A percentile compares a stretch with the other conserved stretches of the same genome.
Conservation (phyloP, 2,329 filamentous ascomycete genomes). For the Paracamarosporium sp. region DNA sequence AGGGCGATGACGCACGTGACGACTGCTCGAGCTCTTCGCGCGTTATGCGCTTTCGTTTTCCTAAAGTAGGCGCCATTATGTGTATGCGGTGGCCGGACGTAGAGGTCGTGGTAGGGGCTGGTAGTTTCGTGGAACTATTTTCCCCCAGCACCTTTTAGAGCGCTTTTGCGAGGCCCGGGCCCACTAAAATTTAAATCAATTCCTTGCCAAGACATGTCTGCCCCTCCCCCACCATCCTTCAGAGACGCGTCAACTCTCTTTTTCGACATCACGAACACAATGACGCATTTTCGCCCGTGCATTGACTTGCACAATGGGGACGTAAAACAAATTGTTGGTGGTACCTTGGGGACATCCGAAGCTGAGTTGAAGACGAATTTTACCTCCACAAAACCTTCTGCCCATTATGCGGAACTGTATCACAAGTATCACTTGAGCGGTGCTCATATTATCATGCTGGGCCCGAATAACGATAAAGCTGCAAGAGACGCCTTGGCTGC, state of each 20-base stretch:
- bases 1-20: slow-evolving; percentile 36
- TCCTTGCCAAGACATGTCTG: slow-evolving; percentile 9
- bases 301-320: slow-evolving; percentile 97
- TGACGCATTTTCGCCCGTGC: slow-evolving; percentile 95
- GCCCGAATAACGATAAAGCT: slow-evolving; percentile 82
- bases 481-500: slow-evolving; percentile 76
- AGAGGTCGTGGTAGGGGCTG: no score
- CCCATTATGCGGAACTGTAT: slow-evolving; percentile 84
- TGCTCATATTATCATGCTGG: slow-evolving; percentile 96
- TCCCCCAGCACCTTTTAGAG: no score
- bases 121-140: no score
- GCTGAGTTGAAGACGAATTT: slow-evolving; percentile 82
- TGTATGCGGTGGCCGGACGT: background rate
- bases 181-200: slow-evolving; percentile 20
- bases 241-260: slow-evolving; percentile 1
- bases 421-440: slow-evolving; percentile 74
- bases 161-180: background rate
- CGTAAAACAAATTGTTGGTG: slow-evolving; percentile 98
- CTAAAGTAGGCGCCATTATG: slow-evolving; percentile 50
- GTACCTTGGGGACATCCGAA: slow-evolving; percentile 67
- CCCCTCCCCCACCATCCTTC: slow-evolving; percentile 23
- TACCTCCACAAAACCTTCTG: slow-evolving; percentile 82
- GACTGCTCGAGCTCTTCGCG: slow-evolving; percentile 35
- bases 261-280: slow-evolving; percentile 44
- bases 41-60: slow-evolving; percentile 55